Evolutionary conservation across 495 filamentous ascomycete species (phyloP).

Genomic region (Trichodelitschia bisporula): DNA sequence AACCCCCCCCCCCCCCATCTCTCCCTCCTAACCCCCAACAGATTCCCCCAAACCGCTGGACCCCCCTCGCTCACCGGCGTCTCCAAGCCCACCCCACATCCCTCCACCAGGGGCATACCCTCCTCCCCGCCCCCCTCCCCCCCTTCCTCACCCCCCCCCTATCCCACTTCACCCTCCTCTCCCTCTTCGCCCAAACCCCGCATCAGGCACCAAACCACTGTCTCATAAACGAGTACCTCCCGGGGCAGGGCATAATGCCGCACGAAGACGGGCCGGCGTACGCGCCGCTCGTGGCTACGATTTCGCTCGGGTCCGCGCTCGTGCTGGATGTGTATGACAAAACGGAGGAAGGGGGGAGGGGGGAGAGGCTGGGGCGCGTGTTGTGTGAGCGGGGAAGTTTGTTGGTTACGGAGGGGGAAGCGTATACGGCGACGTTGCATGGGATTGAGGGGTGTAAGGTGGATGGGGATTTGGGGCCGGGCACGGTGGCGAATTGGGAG

Average conservation of each 20-base stretch:
- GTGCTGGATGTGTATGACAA: constrained; percentile 60
- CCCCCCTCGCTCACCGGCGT: constrained; percentile 56
- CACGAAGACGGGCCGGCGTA: constrained; percentile 89
- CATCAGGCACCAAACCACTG: constrained; percentile 71
- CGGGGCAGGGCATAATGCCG: constrained; percentile 83
- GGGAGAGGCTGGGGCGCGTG: no score
- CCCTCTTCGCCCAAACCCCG: constrained; percentile 44
- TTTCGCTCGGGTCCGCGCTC: constrained; percentile 54
- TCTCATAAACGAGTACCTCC: constrained; percentile 73
- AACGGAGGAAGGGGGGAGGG: constrained; percentile 19
- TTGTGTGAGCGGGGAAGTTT: no score
- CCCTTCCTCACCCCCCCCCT: constrained; percentile 47
- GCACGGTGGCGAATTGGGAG: constrained; percentile 62
- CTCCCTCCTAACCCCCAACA: constrained; percentile 1
- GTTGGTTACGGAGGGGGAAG: constrained; percentile 14
- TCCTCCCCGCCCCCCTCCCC: constrained; percentile 55
- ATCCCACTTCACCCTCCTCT: constrained; percentile 33
- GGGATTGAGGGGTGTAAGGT: constrained; percentile 15
- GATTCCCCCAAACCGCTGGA: constrained; percentile 38
- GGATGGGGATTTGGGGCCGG: constrained; percentile 14
- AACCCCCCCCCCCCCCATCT: not conserved
- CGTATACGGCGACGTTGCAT: constrained; percentile 16
- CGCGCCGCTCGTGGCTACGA: constrained; percentile 65
- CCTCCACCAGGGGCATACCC: constrained; percentile 41
- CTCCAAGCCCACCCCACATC: constrained; percentile 78